Base-by-base conservation (phyloP, 2,329 filamentous ascomycete genomes). In the Colletotrichum phormii region DNA sequence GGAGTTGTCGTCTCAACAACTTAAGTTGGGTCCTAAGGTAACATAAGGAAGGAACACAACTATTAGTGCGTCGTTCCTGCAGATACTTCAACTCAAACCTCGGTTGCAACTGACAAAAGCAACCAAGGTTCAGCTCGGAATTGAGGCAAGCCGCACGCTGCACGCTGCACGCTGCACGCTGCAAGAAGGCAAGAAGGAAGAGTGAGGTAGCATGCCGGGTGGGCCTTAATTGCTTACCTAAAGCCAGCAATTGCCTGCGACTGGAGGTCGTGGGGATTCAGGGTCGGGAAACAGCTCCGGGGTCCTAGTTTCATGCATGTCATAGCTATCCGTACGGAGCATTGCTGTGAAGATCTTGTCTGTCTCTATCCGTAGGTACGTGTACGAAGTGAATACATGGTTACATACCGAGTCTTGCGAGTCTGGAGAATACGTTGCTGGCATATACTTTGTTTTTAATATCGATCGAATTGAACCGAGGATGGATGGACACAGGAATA, bases 141-240 rank as follows among this genome's bases (percentile, higher is more conserved):
- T 67, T 57, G 46, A n/a, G 59, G 42, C 58, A 57, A 49, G 42
- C 42, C 37, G 13, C 37, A 42, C n/a, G n/a, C n/a, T n/a, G n/a
- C n/a, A n/a, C n/a, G n/a, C n/a, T n/a, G n/a, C n/a, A n/a, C n/a
- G n/a, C n/a, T n/a, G 13, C 37, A 26, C 26, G 26, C 26, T 26
- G 13, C 37, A 42, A 42, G 37, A 42, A n/a, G 42, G 42, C 57
- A 55, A 35, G 42, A 18, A 49, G 15, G 42, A 2, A 49, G 18
- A 49, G 64, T 18, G 5, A 66, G 59, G 65, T 72, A 70, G 66
- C 60, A 72, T 55, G 49, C 33, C 15, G 46, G 49, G 70, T 72
- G 70, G 70, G 22, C 11, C 49, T 60, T 18, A 18, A 33, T 22
- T 26, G 55, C 46, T 64, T 54, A 42, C 33, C n/a, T 60, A 54